Conservation (phyloP, 768 basidiomycete genomes). For the Leccinellum albellum region DNA sequence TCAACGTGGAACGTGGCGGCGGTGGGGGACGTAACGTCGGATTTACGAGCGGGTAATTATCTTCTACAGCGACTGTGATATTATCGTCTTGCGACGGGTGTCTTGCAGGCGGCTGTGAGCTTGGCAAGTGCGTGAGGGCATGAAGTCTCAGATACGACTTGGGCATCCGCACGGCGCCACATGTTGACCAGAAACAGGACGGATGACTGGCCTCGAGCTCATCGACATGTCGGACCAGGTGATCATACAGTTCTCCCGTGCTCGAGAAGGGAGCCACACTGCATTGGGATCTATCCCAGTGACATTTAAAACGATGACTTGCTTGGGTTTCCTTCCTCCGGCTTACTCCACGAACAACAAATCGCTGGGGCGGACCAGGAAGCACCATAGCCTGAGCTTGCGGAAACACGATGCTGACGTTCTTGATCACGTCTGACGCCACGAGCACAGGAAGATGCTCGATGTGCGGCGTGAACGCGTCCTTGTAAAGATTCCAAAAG, state of each 20-base stretch:
- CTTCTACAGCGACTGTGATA: conserved; percentile 61
- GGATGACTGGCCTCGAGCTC: conserved; percentile 41
- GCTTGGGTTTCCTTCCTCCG: conserved; percentile 55
- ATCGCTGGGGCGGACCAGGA: conserved; percentile 65
- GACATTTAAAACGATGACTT: conserved; percentile 68
- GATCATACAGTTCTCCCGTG: conserved; percentile 68
- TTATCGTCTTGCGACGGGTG: conserved; percentile 71
- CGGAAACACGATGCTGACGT: conserved; percentile 81
- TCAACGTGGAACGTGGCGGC: conserved; percentile 59
- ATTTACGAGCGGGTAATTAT: conserved; percentile 52
- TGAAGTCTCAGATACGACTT: conserved; percentile 59
- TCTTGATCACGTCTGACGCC: conserved; percentile 94
- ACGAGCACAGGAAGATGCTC: conserved; percentile 61
- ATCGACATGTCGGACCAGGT: conserved; percentile 59
- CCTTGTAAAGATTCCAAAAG: conserved; percentile 93
- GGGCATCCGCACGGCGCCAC: conserved; percentile 44
- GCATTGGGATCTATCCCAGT: conserved; percentile 69
- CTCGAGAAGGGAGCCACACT: conserved; percentile 42
- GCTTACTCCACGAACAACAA: conserved; percentile 85
- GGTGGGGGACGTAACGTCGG: conserved; percentile 71
- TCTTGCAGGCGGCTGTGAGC: conserved; percentile 48
- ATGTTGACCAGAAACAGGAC: conserved; percentile 72
- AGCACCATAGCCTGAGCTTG: conserved; percentile 86
- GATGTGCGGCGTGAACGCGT: conserved; percentile 63
- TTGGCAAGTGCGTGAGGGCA: conserved; percentile 73